Percentiles rank a stretch among this genome's conserved stretches.
Conservation (phyloP, 2,329 filamentous ascomycete genomes). For the Septoria petroselini region DNA sequence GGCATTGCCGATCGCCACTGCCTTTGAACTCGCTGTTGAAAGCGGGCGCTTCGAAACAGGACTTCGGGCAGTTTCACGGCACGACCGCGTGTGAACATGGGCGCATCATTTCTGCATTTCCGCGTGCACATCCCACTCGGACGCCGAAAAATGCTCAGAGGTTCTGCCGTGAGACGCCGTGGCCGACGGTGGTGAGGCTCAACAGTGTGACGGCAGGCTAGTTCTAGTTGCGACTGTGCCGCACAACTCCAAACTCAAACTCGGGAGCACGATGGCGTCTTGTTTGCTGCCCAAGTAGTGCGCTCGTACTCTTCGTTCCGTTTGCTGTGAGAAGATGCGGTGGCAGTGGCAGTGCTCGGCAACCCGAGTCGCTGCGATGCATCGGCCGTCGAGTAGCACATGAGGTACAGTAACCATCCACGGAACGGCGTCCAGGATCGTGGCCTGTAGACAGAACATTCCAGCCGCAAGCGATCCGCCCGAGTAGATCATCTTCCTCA, state of each 20-base stretch:
- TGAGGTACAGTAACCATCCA: too few species aligned
- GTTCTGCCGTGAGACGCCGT: constrained; percentile 7
- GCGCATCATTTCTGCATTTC: not conserved
- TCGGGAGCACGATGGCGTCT: not conserved
- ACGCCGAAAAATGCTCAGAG: constrained; percentile 2
- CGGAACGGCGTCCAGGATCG: too few species aligned
- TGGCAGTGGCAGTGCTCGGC: not conserved
- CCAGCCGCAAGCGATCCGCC: too few species aligned
- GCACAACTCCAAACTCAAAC: constrained; percentile 4
- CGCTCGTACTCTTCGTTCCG: too few species aligned
- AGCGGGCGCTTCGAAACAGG: too few species aligned
- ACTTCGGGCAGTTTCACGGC: constrained; percentile 8
- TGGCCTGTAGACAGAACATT: too few species aligned
- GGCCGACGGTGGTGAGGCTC: not conserved
- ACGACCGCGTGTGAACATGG: not conserved
- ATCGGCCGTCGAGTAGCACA: not conserved
- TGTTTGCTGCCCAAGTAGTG: constrained; percentile 6
- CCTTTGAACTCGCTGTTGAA: too few species aligned
- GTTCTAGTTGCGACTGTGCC: constrained; percentile 9
- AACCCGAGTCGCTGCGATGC: not conserved
- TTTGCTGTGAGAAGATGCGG: too few species aligned
- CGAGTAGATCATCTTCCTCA: too few species aligned
- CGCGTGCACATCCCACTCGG: not conserved
- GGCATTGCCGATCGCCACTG: not conserved
- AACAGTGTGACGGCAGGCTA: not conserved